Percentiles rank a stretch among this genome's conserved stretches.
These are phyloP conservation scores for Cladosporium phlei DNA, from an alignment of 2,329 filamentous ascomycete species.

Conservation along the genomic window DNA sequence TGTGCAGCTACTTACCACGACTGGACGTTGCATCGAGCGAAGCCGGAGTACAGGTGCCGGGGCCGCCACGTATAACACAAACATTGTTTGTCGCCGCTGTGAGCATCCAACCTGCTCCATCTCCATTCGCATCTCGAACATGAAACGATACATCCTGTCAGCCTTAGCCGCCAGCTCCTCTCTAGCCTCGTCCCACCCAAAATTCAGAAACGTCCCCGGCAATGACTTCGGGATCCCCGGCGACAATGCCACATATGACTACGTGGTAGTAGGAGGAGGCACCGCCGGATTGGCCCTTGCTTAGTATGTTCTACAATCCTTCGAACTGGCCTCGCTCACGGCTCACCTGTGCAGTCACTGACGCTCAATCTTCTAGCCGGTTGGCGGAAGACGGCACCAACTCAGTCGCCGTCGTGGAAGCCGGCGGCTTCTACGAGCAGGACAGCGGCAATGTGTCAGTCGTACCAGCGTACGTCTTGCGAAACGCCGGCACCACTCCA, in stretches of 20 bases:
- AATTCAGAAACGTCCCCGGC: too few relatives aligned
- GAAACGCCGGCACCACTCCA: constrained; percentile 19
- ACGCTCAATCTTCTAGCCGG: too few relatives aligned
- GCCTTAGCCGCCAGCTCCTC: neutral
- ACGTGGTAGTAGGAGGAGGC: constrained; percentile 26
- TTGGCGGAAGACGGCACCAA: constrained; percentile 17
- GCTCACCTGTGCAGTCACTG: too few relatives aligned
- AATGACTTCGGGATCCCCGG: constrained; percentile 7
- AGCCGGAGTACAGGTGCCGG: too few relatives aligned
- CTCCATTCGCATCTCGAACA: too few relatives aligned
- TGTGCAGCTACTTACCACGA: too few relatives aligned
- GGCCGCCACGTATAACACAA: too few relatives aligned
- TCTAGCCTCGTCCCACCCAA: neutral
- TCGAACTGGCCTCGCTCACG: too few relatives aligned
- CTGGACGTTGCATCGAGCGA: too few relatives aligned
- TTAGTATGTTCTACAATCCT: neutral
- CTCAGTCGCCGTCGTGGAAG: constrained; percentile 24
- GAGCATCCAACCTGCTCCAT: too few relatives aligned
- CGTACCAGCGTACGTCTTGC: too few relatives aligned
- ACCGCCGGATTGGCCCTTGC: constrained; percentile 25
- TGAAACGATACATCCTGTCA: neutral
- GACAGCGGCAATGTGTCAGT: constrained; percentile 22
- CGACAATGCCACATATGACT: constrained; percentile 19
- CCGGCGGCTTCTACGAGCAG: constrained; percentile 22
- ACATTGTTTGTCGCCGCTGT: too few relatives aligned